Evolutionary conservation across 2,329 filamentous ascomycete species (phyloP).

Genomic region (Ophiocordyceps unilateralis): DNA sequence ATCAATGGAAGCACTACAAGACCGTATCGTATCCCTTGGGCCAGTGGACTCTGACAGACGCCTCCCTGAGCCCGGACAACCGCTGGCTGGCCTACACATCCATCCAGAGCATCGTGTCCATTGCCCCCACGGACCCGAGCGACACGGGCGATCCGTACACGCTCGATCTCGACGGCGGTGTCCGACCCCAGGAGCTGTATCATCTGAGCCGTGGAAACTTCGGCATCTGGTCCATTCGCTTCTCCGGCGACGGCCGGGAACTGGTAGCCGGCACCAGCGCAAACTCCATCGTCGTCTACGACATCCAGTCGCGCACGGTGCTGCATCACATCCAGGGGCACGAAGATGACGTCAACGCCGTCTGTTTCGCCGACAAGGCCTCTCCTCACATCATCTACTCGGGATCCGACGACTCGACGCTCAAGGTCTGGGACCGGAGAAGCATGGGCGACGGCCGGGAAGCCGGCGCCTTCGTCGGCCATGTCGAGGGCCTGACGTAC

Average conservation of each 20-base stretch:
- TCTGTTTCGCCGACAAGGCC: conserved; percentile 78
- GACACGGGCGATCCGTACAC: conserved; percentile 65
- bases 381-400: conserved; percentile 93
- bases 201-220: conserved; percentile 20
- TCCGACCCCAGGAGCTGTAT: conserved; percentile 8
- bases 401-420: conserved; percentile 81
- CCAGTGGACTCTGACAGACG: conserved; percentile 93
- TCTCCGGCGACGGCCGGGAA: conserved; percentile 80
- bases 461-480: conserved; percentile 48
- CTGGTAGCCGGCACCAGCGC: conserved; percentile 78
- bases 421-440: conserved; percentile 92
- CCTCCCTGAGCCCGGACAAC: conserved; percentile 80
- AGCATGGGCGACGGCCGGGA: conserved; percentile 73
- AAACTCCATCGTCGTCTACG: conserved; percentile 71
- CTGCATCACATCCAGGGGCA: conserved; percentile 66
- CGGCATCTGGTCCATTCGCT: conserved; percentile 77
- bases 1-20: conserved; percentile 92
- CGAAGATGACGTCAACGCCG: conserved; percentile 81
- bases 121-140: conserved; percentile 73
- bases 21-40: conserved; percentile 72
- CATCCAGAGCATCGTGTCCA: conserved; percentile 66
- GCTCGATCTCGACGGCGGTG: conserved; percentile 42
- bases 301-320: conserved; percentile 64
- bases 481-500: conserved; percentile 50
- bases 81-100: conserved; percentile 83